Base-by-base conservation (phyloP, 768 basidiomycete genomes). In the Ramaria sp. region DNA sequence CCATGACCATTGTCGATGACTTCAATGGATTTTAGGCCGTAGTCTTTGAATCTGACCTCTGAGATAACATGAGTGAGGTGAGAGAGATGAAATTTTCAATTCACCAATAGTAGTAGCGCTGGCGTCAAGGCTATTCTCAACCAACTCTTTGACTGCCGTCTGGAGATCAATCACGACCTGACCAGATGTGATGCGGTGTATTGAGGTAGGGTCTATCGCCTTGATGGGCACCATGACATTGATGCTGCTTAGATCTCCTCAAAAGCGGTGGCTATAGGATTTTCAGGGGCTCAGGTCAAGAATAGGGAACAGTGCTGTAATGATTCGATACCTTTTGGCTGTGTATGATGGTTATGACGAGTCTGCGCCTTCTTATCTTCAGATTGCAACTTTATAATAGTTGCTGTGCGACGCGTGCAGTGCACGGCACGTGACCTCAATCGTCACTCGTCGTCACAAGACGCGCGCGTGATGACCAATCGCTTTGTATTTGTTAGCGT, bases 41-140 rank as follows among this genome's bases (percentile, higher is more conserved):
- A 79, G 19, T 98, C 83, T 62, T 88, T 89, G 68, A 99, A 91
- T 7, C 88, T 79, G 46, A 98, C 83, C 67, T 97, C 95, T 96
- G 62, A 19, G 5, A 15, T 1, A 13, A 27, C 37, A 61, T 45
- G 31, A 54, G 20, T n/a, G 39, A 43, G 17, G 19, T 13, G 33
- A 19, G 27, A 39, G 22, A 57, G 30, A 12, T 9, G 22, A 45
- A 41, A 17, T 22, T 34, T 2, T 24, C 27, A 19, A 64, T 83
- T 31, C 46, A 89, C 95, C 94, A 42, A 99, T 81, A 61, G 72
- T 82, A 0, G 88, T 92, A 0, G 93, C 90, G 0, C 87, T 88
- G 1, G 96, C 93, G 68, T 99, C 96, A 30, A 97, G 72, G 58
- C 91, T 89, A 67, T 99, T 99, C 71, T 99, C 96, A 1, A 99